Conservation (phyloP, 306 rosid genomes). For the Malus fusca region DNA sequence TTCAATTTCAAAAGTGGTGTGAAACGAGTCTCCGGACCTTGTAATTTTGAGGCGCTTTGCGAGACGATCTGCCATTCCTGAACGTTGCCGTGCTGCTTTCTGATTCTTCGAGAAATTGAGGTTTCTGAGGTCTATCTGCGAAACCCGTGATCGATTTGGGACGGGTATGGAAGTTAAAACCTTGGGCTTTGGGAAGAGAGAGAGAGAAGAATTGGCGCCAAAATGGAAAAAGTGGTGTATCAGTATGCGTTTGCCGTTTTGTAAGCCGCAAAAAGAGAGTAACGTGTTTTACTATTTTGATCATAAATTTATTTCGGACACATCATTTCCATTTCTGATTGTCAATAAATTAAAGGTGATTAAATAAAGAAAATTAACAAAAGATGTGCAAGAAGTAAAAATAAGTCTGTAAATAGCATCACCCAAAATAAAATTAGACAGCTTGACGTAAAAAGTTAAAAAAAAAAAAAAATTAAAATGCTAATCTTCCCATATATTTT, state of each 20-base stretch:
- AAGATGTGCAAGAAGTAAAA: too few species aligned
- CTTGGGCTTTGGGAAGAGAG: constrained; percentile 35
- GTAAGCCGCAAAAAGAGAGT: too few species aligned
- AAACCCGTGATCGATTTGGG: constrained; percentile 18
- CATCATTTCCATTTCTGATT: too few species aligned
- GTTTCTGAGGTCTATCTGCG: background rate
- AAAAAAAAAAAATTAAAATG: too few species aligned
- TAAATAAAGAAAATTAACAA: too few species aligned
- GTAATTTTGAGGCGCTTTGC: constrained; percentile 62
- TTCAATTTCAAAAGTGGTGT: background rate
- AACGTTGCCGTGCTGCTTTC: background rate
- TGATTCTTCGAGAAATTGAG: background rate
- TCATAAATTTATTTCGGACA: too few species aligned
- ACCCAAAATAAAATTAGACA: too few species aligned
- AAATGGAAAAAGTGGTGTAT: background rate
- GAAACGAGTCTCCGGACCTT: constrained; percentile 35
- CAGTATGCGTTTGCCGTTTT: background rate
- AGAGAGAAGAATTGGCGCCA: constrained; percentile 18
- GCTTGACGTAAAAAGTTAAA: too few species aligned
- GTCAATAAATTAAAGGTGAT: too few species aligned
- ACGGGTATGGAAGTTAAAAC: background rate
- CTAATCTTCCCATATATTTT: too few species aligned
- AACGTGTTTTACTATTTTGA: background rate
- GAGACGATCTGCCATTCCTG: constrained; percentile 51
- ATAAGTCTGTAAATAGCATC: too few species aligned